These are phyloP conservation scores for Coemansia sp. DNA, from an alignment of 192 early-diverging fungal genomes.

Conservation along the genomic window DNA sequence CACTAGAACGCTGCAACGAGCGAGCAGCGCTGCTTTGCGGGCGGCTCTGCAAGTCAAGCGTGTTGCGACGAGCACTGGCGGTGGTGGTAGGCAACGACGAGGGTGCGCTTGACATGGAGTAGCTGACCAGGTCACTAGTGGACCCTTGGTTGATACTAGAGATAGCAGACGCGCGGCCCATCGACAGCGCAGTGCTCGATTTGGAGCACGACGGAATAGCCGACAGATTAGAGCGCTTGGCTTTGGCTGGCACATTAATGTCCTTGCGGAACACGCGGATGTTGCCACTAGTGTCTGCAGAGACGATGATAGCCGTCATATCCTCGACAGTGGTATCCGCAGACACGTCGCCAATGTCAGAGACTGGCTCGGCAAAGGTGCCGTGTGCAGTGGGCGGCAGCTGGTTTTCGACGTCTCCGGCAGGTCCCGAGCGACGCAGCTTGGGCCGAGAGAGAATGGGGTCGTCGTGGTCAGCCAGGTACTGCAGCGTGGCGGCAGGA, in stretches of 20 bases:
- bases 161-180: slow-evolving; percentile 13
- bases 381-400: slow-evolving; percentile 21
- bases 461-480: slow-evolving; percentile 59
- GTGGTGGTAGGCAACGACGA: background rate
- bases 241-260: slow-evolving; percentile 31
- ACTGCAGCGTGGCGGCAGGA: slow-evolving; percentile 62
- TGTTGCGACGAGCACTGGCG: slow-evolving; percentile 1
- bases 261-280: slow-evolving; percentile 73
- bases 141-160: slow-evolving; percentile 1
- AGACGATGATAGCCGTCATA: slow-evolving; percentile 62
- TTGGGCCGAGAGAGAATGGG: slow-evolving; percentile 59
- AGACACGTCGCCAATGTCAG: background rate
- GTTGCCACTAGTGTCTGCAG: slow-evolving; percentile 62
- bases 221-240: background rate
- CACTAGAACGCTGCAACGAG: slow-evolving; percentile 1
- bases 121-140: background rate
- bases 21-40: background rate
- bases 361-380: slow-evolving; percentile 21
- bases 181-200: background rate
- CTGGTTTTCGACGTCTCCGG: slow-evolving; percentile 44
- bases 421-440: slow-evolving; percentile 25
- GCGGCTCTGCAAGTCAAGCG: background rate
- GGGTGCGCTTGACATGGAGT: slow-evolving; percentile 11
- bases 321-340: slow-evolving; percentile 30
- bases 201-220: background rate